Base-by-base conservation (phyloP, 1,139 yeast genomes). In the Debaryomycetaceae sp. region DNA sequence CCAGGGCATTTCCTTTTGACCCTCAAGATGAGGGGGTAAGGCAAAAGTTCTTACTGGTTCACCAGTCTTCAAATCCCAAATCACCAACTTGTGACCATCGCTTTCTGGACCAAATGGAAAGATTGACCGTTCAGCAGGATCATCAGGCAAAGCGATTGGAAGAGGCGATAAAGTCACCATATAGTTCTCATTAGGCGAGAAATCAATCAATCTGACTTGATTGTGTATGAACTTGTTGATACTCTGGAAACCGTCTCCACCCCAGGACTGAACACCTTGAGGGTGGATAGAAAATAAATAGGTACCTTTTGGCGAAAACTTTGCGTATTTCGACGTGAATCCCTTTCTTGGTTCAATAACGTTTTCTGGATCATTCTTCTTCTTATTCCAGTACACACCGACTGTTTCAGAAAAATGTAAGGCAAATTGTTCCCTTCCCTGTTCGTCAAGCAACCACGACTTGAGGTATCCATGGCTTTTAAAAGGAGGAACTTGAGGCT, bases 231-330 rank as follows among this genome's bases (percentile, higher is more conserved):
- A 88, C 64, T 89, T 84, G 54, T 78, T 81, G 52, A 89, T 72
- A 55, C 87, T 78, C 49, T 76, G 78, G 62, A 89, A 89, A 35
- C 79, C 75, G 38, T 79, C 78, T 47, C 98, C 98, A 60, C 98
- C 98, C 95, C 98, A 92, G 30, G 94, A 78, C 63, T 89, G 95
- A 42, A 89, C 81, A 72, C 98, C 98, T 67, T 88, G 96, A 41
- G 91, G 89, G 64, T 92, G 97, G 58, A 89, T 77, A 2, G 97
- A 84, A 55, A 87, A 81, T 51, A 92, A 70, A 57, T 80, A 91
- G 18, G 94, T 83, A 63, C 99, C 99, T 66, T 83, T 82, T 55
- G 98, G 96, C 39, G 98, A 89, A 73, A 91, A 92, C 60, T 84
- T 83, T 54, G 91, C 87, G 52, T 82, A 87, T 49, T 87, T 84